Conservation (phyloP, 2,329 filamentous ascomycete genomes). For the Drechslerella stenobrocha region DNA sequence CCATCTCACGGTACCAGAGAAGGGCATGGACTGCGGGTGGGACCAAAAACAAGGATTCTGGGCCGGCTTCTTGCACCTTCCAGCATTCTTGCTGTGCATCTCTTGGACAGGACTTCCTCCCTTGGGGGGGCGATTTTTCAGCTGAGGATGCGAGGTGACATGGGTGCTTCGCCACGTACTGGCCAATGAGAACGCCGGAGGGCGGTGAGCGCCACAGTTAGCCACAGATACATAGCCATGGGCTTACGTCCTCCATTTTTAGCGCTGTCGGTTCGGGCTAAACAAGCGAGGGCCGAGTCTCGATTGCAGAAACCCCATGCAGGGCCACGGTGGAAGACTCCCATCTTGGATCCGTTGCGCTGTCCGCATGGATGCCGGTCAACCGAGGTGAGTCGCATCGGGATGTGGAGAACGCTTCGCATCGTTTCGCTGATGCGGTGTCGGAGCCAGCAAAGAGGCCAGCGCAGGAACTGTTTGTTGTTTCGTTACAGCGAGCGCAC, state of each 20-base stretch:
- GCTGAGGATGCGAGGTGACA: conserved; percentile 47
- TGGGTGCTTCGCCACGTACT: conserved; percentile 36
- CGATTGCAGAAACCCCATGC: no score
- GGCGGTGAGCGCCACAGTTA: conserved; percentile 23
- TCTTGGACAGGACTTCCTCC: background rate
- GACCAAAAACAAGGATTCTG: conserved; percentile 8
- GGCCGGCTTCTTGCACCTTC: conserved; percentile 31
- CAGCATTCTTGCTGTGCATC: background rate
- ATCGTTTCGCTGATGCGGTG: background rate
- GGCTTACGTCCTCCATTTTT: conserved; percentile 2
- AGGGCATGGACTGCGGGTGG: background rate
- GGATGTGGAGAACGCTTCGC: no score
- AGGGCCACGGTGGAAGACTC: no score
- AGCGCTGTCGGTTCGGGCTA: background rate
- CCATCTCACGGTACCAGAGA: conserved; percentile 5
- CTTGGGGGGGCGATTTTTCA: conserved; percentile 28
- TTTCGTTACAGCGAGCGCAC: background rate
- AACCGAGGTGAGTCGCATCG: no score
- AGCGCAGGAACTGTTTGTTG: background rate
- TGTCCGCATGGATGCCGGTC: background rate
- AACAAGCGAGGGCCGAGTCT: no score
- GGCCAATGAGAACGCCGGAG: conserved; percentile 15
- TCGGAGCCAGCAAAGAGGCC: background rate
- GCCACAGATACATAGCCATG: conserved; percentile 33
- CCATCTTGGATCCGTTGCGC: background rate